phyloP scores from a whole-genome alignment of 1,284 basidiomycete genomes.

The Ceraceosorus guamensis region DNA sequence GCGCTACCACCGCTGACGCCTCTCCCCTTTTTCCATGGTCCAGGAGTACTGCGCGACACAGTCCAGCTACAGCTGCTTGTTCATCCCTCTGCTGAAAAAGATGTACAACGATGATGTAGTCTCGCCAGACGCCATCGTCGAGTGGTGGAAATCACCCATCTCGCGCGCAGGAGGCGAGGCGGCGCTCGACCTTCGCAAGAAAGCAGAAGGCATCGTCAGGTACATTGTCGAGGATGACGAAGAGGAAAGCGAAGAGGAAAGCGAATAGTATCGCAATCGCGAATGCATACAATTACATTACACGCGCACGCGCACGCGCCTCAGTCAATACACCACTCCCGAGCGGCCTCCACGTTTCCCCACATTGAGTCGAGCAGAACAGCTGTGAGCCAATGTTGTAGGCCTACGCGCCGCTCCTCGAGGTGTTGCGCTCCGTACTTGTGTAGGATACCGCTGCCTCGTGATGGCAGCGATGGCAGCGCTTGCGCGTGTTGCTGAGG shows the following conservation, averaged over 20 bases:
- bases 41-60: constrained; percentile 41
- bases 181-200: constrained; percentile 45
- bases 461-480: too few species aligned
- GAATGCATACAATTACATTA: constrained; percentile 8
- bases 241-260: constrained; percentile 43
- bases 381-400: too few species aligned
- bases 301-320: too few species aligned
- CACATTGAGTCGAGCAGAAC: too few species aligned
- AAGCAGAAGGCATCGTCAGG: constrained; percentile 49
- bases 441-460: too few species aligned
- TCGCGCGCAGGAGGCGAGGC: constrained; percentile 28
- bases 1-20: too few species aligned
- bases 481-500: too few species aligned
- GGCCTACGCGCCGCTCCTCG: too few species aligned
- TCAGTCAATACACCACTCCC: too few species aligned
- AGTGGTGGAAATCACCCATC: constrained; percentile 47
- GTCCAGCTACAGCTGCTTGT: constrained; percentile 29
- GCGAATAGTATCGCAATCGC: constrained; percentile 25
- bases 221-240: constrained; percentile 49
- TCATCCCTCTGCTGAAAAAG: constrained; percentile 49
- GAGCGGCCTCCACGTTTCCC: too few species aligned
- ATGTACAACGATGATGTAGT: constrained; percentile 52
- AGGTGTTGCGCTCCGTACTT: too few species aligned
- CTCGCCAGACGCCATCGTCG: constrained; percentile 49
- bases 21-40: constrained; percentile 11